Evolutionary conservation across 495 filamentous ascomycete species (phyloP), one percentile per base, ranked within the genome.

Genomic region (Aspergillus leporis): DNA sequence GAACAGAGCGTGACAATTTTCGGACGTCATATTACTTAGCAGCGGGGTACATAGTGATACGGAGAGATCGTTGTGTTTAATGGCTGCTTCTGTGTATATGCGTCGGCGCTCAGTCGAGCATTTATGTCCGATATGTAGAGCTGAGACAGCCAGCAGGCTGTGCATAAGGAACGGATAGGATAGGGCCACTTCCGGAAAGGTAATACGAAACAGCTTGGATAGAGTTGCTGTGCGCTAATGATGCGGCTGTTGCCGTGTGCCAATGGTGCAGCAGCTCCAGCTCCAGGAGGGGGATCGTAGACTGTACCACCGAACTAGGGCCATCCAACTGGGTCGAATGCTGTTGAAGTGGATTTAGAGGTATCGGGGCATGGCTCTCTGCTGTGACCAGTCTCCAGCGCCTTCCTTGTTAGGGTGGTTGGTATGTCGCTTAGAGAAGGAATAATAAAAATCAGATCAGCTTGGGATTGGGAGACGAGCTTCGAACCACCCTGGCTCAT

Each of bases 201-300:
- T 43, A 12, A 40, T 34, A 5, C 56, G 53, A 6, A 60, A 22
- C 14, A 63, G n/a, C 49, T 16, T 53, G 14, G 21, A 51, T 34
- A 3, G 53, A 36, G 16, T 41, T 23, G 1, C 41, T 53, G 22
- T 34, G 28, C 8, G 53, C 47, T 18, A 63, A 31, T 6, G 61
- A 56, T 13, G 47, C 23, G 2, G 41, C 47, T 1, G 51, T 60
- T 0, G 8, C 22, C 18, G 45, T 51, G 34, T 63, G 56, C 61
- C 61, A 63, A 16, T 60, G 53, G 46, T 63, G 53, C 21, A 63
- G 31, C 31, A 63, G 49, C 22, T 63, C 61, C 28, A 63, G 25
- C 1, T 63, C 52, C 25, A 48, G 49, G 1, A 63, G 48, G 0
- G 56, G 61, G 8, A 60, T 53, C 7, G 40, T 18, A 9, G 52